phyloP scores from a whole-genome alignment of 208 protist species.

The Acanthamoeba triangularis region DNA sequence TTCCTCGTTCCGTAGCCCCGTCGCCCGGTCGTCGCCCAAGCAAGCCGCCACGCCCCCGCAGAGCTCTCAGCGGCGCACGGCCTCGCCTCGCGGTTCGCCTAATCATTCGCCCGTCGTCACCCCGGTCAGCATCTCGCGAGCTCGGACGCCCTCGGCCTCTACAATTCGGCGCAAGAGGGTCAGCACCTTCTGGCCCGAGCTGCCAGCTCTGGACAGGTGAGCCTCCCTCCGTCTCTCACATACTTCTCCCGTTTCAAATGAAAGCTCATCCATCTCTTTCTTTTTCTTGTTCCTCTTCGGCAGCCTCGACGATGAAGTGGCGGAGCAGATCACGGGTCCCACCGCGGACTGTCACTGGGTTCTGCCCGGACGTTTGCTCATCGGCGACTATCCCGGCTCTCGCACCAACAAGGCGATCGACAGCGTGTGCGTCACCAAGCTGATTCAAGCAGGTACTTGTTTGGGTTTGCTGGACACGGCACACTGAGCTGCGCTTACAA shows the following conservation, averaged over 20 bases:
- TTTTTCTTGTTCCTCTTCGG: neutral
- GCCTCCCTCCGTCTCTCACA: neutral
- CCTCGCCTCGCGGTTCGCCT: neutral
- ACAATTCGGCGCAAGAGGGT: neutral
- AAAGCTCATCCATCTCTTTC: neutral
- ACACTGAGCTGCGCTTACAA: neutral
- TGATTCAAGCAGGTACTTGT: neutral
- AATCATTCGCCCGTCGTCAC: neutral
- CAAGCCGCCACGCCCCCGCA: neutral
- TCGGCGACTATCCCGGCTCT: conserved; percentile 22
- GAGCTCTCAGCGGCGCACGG: too few species aligned
- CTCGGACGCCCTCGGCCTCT: neutral
- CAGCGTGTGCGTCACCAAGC: neutral
- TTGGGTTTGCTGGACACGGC: neutral
- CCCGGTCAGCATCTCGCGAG: neutral
- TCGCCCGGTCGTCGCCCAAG: too few species aligned
- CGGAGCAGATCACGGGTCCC: conserved; percentile 3
- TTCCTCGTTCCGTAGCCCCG: too few species aligned
- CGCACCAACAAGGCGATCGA: conserved; percentile 15
- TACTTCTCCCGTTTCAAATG: neutral
- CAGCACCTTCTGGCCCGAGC: conserved; percentile 20
- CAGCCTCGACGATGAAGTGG: conserved; percentile 49
- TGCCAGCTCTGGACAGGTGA: conserved; percentile 14
- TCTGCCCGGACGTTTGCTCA: conserved; percentile 1
- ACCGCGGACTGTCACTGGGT: conserved; percentile 20